phyloP scores from a whole-genome alignment of 306 rosid genomes.

The Cicer pinnatifidum region DNA sequence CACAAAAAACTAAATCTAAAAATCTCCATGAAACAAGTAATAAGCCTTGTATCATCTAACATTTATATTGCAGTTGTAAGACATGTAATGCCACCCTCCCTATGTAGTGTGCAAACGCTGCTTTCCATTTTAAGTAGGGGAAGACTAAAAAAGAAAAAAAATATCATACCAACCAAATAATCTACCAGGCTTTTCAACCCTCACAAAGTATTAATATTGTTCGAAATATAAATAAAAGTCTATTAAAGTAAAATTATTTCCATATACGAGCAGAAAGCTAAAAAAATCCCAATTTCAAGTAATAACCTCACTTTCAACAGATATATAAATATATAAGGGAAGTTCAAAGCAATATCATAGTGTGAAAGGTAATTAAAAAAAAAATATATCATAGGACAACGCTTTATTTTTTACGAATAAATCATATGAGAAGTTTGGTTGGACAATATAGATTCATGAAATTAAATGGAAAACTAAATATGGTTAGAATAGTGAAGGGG shows the following conservation, averaged over 20 bases:
- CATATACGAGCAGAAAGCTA: conserved; percentile 36
- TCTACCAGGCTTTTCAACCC: conserved; percentile 16
- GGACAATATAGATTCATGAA: conserved; percentile 4
- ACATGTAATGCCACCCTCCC: conserved; percentile 21
- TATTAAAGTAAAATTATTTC: conserved; percentile 5
- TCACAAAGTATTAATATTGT: neutral
- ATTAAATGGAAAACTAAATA: conserved; percentile 38
- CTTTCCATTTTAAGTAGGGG: conserved; percentile 39
- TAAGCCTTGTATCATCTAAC: conserved; percentile 29
- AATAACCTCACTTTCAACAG: conserved; percentile 39
- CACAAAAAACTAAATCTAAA: conserved; percentile 23
- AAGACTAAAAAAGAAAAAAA: conserved; percentile 31
- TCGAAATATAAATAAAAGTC: conserved; percentile 38
- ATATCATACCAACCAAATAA: conserved; percentile 38
- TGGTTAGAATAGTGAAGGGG: conserved; percentile 45
- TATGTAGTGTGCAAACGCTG: conserved; percentile 8
- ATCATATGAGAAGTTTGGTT: no score
- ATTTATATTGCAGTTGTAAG: conserved; percentile 34
- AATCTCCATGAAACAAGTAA: conserved; percentile 28
- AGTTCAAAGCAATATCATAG: conserved; percentile 44
- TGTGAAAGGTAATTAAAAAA: conserved; percentile 24
- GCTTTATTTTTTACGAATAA: no score
- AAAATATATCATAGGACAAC: no score
- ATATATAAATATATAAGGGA: conserved; percentile 34
- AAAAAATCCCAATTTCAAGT: conserved; percentile 9